A percentile compares a stretch with the other conserved stretches of the same genome.
Conservation (phyloP, 2,329 filamentous ascomycete species). For the Cladosporium sp. region DNA sequence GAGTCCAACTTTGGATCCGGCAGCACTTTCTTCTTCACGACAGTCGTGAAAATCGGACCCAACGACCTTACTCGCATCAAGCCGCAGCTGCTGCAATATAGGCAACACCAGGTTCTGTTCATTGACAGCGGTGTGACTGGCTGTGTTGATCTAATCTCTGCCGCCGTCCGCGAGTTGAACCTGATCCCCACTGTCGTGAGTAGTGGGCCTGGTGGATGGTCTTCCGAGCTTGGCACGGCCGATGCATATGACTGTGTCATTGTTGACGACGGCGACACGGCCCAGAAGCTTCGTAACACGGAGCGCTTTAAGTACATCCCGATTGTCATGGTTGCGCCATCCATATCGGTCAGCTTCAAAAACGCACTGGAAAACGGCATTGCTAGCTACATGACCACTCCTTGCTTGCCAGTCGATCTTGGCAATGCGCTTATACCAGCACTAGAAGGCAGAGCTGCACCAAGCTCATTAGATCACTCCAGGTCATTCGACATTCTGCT, state of each 20-base stretch:
- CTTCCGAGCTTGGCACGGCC: slow-evolving; percentile 52
- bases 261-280: slow-evolving; percentile 89
- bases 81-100: slow-evolving; percentile 85
- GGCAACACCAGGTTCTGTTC: slow-evolving; percentile 87
- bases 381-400: slow-evolving; percentile 98
- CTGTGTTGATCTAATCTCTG: slow-evolving; percentile 71
- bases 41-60: slow-evolving; percentile 79
- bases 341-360: slow-evolving; percentile 89
- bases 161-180: slow-evolving; percentile 76
- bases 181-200: slow-evolving; percentile 82
- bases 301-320: slow-evolving; percentile 98
- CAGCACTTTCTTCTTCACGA: slow-evolving; percentile 96
- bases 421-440: slow-evolving; percentile 96
- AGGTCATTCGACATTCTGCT: slow-evolving; percentile 94
- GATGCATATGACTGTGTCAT: slow-evolving; percentile 91
- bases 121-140: slow-evolving; percentile 86
- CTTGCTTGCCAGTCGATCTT: slow-evolving; percentile 88
- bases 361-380: slow-evolving; percentile 93
- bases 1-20: slow-evolving; percentile 88
- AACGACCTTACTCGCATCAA: slow-evolving; percentile 76
- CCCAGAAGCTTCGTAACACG: slow-evolving; percentile 77
- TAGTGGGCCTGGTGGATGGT: slow-evolving; percentile 57
- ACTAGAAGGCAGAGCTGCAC: slow-evolving; percentile 87
- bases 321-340: slow-evolving; percentile 84
- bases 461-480: slow-evolving; percentile 87